Evolutionary conservation across 169 alveolate genomes (phyloP).

Genomic region (Plasmodium cynomolgi): DNA sequence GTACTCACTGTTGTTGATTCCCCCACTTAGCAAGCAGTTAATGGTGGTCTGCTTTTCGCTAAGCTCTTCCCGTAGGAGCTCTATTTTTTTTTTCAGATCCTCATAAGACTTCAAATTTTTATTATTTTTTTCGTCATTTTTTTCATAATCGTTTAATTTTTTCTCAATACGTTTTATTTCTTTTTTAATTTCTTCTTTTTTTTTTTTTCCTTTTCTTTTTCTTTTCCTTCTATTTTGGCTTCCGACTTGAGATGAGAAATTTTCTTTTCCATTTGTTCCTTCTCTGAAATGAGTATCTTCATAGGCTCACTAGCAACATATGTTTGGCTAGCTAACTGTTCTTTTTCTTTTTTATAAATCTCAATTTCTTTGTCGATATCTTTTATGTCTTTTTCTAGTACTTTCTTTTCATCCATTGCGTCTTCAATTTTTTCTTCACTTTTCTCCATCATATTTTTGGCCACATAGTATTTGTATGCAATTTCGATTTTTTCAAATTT

Average conservation of each 20-base stretch:
- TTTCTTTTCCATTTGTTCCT: constrained; percentile 77
- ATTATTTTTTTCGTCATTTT: constrained; percentile 72
- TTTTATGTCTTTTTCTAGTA: constrained; percentile 60
- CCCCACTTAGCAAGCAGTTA: constrained; percentile 59
- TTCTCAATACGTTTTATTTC: constrained; percentile 75
- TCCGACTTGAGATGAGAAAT: constrained; percentile 59
- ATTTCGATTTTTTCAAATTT: constrained; percentile 77
- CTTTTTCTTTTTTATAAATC: constrained; percentile 72
- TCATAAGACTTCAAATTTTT: constrained; percentile 52
- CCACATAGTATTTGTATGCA: constrained; percentile 80
- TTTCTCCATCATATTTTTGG: constrained; percentile 77
- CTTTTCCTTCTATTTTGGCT: constrained; percentile 52
- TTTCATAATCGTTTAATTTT: constrained; percentile 80
- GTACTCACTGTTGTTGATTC: constrained; percentile 51
- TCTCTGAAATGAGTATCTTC: constrained; percentile 70
- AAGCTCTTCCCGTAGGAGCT: constrained; percentile 40
- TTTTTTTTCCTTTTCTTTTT: constrained; percentile 75
- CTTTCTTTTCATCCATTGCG: constrained; percentile 56
- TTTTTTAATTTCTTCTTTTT: constrained; percentile 79
- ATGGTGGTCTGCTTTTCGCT: constrained; percentile 47
- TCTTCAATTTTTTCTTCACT: constrained; percentile 63
- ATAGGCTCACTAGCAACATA: constrained; percentile 52
- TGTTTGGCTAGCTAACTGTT: constrained; percentile 76
- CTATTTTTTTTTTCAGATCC: constrained; percentile 35
- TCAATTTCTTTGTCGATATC: constrained; percentile 74